Conservation (phyloP, 2,329 filamentous ascomycete genomes). For the Ceratocystiopsis sp. region DNA sequence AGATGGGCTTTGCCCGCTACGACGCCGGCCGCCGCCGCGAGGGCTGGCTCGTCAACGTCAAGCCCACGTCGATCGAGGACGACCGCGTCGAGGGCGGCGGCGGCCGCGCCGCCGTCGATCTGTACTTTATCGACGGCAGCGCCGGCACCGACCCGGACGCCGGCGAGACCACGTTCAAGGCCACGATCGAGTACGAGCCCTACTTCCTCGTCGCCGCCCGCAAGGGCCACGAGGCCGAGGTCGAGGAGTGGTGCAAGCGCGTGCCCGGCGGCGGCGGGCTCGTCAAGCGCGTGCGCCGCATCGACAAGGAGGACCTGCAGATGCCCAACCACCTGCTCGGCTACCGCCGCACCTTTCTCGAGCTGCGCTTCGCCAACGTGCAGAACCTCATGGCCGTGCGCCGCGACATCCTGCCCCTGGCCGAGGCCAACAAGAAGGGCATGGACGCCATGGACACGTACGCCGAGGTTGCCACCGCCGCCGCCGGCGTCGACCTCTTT, state of each 20-base stretch:
- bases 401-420: constrained; percentile 71
- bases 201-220: constrained; percentile 90
- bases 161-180: constrained; percentile 81
- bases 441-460: constrained; percentile 97
- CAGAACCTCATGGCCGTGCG: constrained; percentile 70
- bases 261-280: constrained; percentile 61
- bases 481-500: constrained; percentile 63
- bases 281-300: constrained; percentile 56
- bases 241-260: constrained; percentile 85
- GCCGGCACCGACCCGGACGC: constrained; percentile 86
- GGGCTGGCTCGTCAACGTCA: constrained; percentile 91
- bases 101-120: constrained; percentile 81
- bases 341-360: constrained; percentile 73
- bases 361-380: constrained; percentile 78
- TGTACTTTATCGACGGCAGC: constrained; percentile 88
- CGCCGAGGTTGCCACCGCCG: constrained; percentile 74
- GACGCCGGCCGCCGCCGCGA: constrained; percentile 68
- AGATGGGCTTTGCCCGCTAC: constrained; percentile 83
- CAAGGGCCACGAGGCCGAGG: constrained; percentile 74
- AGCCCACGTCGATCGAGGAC: constrained; percentile 76
- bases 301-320: constrained; percentile 84
- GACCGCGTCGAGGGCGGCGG: constrained; percentile 68
- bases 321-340: constrained; percentile 95
- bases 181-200: constrained; percentile 87
- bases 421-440: constrained; percentile 91